Evolutionary conservation across 192 early-diverging fungal genomes (phyloP).

Genomic region (Gigaspora rosea): DNA sequence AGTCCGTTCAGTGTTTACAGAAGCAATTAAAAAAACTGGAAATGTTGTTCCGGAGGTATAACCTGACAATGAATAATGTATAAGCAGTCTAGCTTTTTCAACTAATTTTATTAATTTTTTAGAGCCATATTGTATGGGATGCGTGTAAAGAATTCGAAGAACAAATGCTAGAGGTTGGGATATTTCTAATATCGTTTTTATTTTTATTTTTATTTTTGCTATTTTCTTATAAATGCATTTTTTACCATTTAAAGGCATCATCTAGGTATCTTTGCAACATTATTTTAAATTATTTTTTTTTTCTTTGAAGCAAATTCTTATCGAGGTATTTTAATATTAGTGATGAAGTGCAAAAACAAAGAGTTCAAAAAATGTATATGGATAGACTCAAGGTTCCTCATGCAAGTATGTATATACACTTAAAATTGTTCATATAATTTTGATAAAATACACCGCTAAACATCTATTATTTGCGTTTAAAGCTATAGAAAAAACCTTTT

Average conservation of each 20-base stretch:
- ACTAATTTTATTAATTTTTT: background rate
- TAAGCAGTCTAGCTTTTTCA: background rate
- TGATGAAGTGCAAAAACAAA: slow-evolving; percentile 10
- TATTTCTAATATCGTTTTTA: background rate
- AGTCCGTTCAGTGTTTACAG: slow-evolving; percentile 46
- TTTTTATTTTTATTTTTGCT: background rate
- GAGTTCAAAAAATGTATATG: slow-evolving; percentile 46
- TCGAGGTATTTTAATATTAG: background rate
- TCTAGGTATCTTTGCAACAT: background rate
- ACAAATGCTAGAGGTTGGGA: slow-evolving; percentile 41
- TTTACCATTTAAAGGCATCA: background rate
- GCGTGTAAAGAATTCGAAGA: slow-evolving; percentile 61
- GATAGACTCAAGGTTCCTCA: slow-evolving; percentile 48
- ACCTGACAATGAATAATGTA: background rate
- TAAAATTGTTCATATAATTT: background rate
- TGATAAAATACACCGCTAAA: background rate
- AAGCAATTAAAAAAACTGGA: slow-evolving; percentile 49
- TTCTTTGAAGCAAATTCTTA: background rate
- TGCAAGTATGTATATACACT: slow-evolving; percentile 34
- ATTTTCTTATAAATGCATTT: background rate
- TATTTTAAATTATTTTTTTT: background rate
- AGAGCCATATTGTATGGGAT: slow-evolving; percentile 69
- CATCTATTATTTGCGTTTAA: slow-evolving; percentile 30
- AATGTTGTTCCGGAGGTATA: slow-evolving; percentile 57
- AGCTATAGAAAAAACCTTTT: slow-evolving; percentile 64